These are phyloP conservation scores for Boehmeria nivea DNA, from an alignment of 306 rosid genomes.

Conservation along the genomic window DNA sequence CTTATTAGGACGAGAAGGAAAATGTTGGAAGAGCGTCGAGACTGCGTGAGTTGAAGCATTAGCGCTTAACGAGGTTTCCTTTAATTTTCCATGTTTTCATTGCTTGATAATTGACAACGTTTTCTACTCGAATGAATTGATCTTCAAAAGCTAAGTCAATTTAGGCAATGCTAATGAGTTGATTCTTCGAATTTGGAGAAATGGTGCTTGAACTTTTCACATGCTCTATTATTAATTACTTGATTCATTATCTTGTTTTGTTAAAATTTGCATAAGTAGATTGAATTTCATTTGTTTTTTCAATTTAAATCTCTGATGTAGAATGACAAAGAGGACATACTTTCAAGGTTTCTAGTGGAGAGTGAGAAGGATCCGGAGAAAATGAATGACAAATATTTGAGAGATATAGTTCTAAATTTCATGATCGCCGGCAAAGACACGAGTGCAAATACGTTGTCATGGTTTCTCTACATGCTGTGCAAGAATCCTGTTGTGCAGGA, in stretches of 20 bases:
- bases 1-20: conserved; percentile 45
- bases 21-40: conserved; percentile 22
- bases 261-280: conserved; percentile 2
- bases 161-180: neutral
- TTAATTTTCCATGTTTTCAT: neutral
- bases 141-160: neutral
- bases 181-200: neutral
- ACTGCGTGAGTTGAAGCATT: conserved; percentile 51
- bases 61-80: no score
- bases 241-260: conserved; percentile 26
- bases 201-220: neutral
- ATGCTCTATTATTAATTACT: conserved; percentile 34
- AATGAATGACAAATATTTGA: conserved; percentile 53
- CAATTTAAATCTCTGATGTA: conserved; percentile 17
- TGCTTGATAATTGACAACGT: no score
- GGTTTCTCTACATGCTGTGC: conserved; percentile 79
- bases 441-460: conserved; percentile 62
- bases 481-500: conserved; percentile 70
- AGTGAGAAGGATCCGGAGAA: conserved; percentile 45
- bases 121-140: no score
- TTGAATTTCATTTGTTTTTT: conserved; percentile 6
- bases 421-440: conserved; percentile 76
- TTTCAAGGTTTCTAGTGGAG: conserved; percentile 70
- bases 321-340: conserved; percentile 65
- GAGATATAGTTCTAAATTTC: conserved; percentile 67